A percentile compares a stretch with the other conserved stretches of the same genome.
phyloP scores from a whole-genome alignment of 2,329 filamentous ascomycete species.

The Penicillium sp. region DNA sequence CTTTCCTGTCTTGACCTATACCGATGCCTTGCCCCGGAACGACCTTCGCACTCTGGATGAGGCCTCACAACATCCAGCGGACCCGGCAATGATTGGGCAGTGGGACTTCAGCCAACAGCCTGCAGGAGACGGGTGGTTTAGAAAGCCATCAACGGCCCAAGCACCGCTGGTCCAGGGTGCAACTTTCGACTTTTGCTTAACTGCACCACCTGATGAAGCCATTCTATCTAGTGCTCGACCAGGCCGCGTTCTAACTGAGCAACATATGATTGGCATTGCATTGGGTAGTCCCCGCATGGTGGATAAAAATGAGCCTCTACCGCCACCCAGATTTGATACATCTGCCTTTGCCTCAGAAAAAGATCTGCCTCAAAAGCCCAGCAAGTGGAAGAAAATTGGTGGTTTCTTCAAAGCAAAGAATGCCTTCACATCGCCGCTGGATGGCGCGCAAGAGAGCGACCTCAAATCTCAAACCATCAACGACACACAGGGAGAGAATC shows the following conservation, averaged over 20 bases:
- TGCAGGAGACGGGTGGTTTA: conserved; percentile 19
- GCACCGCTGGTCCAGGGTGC: conserved; percentile 10
- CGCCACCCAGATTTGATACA: conserved; percentile 18
- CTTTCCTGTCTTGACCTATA: conserved; percentile 32
- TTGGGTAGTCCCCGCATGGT: conserved; percentile 63
- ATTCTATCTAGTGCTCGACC: conserved; percentile 18
- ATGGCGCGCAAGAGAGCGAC: conserved; percentile 12
- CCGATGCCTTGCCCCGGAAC: conserved; percentile 34
- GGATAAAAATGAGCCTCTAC: conserved; percentile 18
- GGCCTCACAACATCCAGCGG: conserved; percentile 10
- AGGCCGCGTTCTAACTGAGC: conserved; percentile 29
- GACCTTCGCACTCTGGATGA: conserved; percentile 27
- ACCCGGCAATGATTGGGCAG: conserved; percentile 10
- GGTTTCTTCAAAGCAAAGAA: conserved; percentile 44
- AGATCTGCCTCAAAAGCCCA: conserved; percentile 33
- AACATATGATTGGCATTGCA: conserved; percentile 67
- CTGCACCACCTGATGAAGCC: conserved; percentile 27
- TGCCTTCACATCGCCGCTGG: conserved; percentile 21
- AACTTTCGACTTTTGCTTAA: conserved; percentile 35
- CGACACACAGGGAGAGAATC: not conserved
- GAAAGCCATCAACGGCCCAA: conserved; percentile 16
- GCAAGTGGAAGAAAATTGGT: conserved; percentile 50
- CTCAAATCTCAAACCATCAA: conserved; percentile 14
- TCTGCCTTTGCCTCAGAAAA: conserved; percentile 10
- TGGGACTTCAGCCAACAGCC: conserved; percentile 25